A percentile compares a stretch with the other conserved stretches of the same genome.
Evolutionary conservation across 371 early-diverging fungal genomes (phyloP).

Genomic region (Mortierella sp.): DNA sequence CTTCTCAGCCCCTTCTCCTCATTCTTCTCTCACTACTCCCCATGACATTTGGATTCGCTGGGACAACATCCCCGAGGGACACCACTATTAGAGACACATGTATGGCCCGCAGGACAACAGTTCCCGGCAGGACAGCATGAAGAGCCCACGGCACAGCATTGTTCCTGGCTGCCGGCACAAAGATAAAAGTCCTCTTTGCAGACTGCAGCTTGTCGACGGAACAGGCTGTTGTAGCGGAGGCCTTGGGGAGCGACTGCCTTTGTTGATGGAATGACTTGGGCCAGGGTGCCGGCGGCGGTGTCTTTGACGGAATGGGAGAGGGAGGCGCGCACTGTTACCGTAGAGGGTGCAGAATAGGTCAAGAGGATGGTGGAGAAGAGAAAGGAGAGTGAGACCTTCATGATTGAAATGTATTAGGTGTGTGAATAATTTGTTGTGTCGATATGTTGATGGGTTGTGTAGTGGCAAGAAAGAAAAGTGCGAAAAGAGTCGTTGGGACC

Average conservation of each 20-base stretch:
- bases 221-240: not conserved
- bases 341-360: not conserved
- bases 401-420: not conserved
- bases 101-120: not conserved
- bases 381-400: not conserved
- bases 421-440: no score
- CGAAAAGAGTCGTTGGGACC: no score
- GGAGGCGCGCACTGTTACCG: not conserved
- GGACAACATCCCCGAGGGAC: not conserved
- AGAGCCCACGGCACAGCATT: not conserved
- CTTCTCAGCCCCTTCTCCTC: not conserved
- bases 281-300: not conserved
- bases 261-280: not conserved
- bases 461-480: no score
- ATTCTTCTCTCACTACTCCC: not conserved
- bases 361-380: not conserved
- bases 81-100: not conserved
- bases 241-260: not conserved
- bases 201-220: not conserved
- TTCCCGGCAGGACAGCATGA: not conserved
- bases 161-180: not conserved
- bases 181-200: not conserved
- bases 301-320: not conserved
- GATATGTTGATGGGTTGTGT: no score
- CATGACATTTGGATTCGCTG: not conserved